A percentile compares a stretch with the other conserved stretches of the same genome.
phyloP scores from a whole-genome alignment of 495 filamentous ascomycete species.

The Hypoxylon perforatum region DNA sequence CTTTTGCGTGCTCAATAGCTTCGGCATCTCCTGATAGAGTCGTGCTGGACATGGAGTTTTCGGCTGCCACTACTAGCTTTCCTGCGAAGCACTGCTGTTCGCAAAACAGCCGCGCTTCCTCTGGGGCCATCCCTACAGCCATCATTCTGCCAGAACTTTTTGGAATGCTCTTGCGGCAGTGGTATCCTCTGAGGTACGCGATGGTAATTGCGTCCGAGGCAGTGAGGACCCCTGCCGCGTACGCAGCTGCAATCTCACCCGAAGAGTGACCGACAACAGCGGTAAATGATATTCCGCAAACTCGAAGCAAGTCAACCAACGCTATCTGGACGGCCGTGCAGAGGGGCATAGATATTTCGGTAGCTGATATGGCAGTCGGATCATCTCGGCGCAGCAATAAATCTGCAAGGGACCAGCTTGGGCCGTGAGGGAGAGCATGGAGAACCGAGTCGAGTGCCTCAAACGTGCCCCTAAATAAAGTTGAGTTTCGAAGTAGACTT shows the following conservation, averaged over 20 bases:
- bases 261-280: slow-evolving; percentile 67
- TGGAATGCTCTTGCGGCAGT: too few relatives aligned
- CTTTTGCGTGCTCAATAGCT: slow-evolving; percentile 42
- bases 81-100: slow-evolving; percentile 44
- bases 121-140: slow-evolving; percentile 52
- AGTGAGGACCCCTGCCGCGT: slow-evolving; percentile 53
- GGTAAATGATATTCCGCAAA: slow-evolving; percentile 52
- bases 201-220: slow-evolving; percentile 40
- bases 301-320: slow-evolving; percentile 57
- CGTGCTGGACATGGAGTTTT: slow-evolving; percentile 53
- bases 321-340: slow-evolving; percentile 59
- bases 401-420: slow-evolving; percentile 22
- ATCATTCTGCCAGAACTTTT: slow-evolving; percentile 53
- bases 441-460: background rate
- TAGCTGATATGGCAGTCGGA: slow-evolving; percentile 44
- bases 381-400: slow-evolving; percentile 27
- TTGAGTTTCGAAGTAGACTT: slow-evolving; percentile 1
- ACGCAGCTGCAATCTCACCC: slow-evolving; percentile 62
- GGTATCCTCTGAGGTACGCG: slow-evolving; percentile 46
- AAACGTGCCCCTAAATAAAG: background rate
- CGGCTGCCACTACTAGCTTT: slow-evolving; percentile 50
- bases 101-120: slow-evolving; percentile 52
- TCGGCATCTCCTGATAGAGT: slow-evolving; percentile 56
- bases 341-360: slow-evolving; percentile 55
- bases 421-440: background rate